A percentile compares a stretch with the other conserved stretches of the same genome.
Conservation (phyloP, 352 stramenopile genomes). For the Pythium pectinolyticum region DNA sequence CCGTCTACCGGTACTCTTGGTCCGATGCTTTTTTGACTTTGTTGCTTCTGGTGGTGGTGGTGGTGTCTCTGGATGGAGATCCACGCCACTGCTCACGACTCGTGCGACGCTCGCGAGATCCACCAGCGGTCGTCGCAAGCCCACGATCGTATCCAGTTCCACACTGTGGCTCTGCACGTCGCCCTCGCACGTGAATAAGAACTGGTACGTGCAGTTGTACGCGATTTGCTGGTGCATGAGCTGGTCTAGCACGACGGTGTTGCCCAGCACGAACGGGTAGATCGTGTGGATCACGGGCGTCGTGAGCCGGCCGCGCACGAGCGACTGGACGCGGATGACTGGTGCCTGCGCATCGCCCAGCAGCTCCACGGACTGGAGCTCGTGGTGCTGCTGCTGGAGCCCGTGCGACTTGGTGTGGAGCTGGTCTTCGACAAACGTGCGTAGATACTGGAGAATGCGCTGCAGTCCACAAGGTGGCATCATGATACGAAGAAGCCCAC, state of each 20-base stretch:
- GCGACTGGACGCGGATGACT: neutral
- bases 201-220: conserved; percentile 6
- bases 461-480: neutral
- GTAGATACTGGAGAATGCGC: neutral
- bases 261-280: conserved; percentile 13
- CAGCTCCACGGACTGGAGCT: neutral
- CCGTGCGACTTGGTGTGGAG: neutral
- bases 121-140: neutral
- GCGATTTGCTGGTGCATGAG: conserved; percentile 10
- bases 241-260: conserved; percentile 16
- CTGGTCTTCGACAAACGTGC: neutral
- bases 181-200: conserved; percentile 3
- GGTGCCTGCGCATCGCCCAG: neutral
- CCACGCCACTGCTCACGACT: neutral
- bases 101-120: neutral
- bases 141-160: neutral
- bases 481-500: neutral
- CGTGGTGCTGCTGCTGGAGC: neutral
- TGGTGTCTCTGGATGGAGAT: neutral
- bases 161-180: neutral
- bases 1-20: no score
- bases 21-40: no score
- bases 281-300: conserved; percentile 2
- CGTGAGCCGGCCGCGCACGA: conserved; percentile 4
- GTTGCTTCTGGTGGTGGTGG: no score